phyloP scores from a whole-genome alignment of 75 land plant genomes.

The Cryptomeria japonica region DNA sequence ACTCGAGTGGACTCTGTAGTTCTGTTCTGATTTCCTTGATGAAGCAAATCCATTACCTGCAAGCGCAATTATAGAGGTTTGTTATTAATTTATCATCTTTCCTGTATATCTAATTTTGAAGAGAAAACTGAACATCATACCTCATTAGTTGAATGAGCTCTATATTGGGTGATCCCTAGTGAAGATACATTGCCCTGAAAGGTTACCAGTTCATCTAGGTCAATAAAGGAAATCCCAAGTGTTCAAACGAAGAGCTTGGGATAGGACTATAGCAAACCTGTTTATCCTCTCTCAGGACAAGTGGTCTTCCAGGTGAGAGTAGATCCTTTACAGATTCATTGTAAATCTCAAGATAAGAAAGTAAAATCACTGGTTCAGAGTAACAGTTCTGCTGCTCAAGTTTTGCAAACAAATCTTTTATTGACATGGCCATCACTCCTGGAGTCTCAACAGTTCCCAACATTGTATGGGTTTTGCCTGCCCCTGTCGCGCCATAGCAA shows the following conservation, averaged over 20 bases:
- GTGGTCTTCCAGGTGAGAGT: conserved; percentile 28
- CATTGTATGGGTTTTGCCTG: no score
- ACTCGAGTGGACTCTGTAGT: no score
- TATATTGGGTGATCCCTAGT: conserved; percentile 18
- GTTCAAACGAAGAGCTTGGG: background rate
- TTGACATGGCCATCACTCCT: conserved; percentile 31
- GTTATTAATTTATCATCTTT: background rate
- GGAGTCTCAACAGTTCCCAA: conserved; percentile 26
- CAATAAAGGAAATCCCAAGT: background rate
- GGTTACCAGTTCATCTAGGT: background rate
- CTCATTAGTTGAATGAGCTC: conserved; percentile 20
- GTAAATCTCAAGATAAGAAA: conserved; percentile 34
- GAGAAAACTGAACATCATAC: conserved; percentile 6
- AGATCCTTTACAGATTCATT: conserved; percentile 28
- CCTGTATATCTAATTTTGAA: no score
- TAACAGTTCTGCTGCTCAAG: conserved; percentile 14
- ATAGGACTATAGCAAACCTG: conserved; percentile 17
- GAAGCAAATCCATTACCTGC: conserved; percentile 30
- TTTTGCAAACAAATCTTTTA: conserved; percentile 26
- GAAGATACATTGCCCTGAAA: conserved; percentile 26
- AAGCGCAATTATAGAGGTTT: background rate
- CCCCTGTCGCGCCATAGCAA: no score
- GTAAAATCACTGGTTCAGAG: conserved; percentile 4
- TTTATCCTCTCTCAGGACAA: conserved; percentile 24
- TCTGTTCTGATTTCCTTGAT: no score